phyloP scores from a whole-genome alignment of 371 early-diverging fungal species.

The Mortierella polycephala region DNA sequence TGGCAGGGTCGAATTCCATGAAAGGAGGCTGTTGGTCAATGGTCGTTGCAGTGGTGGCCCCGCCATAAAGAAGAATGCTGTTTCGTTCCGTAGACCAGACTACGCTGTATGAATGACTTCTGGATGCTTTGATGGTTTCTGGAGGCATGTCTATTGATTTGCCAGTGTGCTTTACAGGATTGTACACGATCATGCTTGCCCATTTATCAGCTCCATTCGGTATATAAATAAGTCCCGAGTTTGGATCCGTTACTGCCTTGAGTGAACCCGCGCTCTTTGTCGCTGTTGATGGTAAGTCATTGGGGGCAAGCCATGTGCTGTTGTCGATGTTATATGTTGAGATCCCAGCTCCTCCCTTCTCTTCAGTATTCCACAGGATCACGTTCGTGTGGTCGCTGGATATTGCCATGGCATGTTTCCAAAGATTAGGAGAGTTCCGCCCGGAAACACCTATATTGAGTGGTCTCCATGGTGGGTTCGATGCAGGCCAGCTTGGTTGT shows the following conservation, averaged over 20 bases:
- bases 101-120: not conserved
- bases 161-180: not conserved
- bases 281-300: not conserved
- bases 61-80: conserved; percentile 8
- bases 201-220: not conserved
- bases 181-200: not conserved
- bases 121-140: not conserved
- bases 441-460: not conserved
- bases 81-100: conserved; percentile 3
- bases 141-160: not conserved
- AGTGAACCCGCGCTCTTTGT: not conserved
- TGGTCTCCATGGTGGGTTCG: conserved; percentile 9
- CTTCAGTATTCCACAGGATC: not conserved
- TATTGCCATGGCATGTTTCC: conserved; percentile 2
- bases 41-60: not conserved
- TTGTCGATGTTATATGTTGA: not conserved
- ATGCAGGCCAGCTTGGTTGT: conserved; percentile 3
- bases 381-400: not conserved
- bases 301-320: not conserved
- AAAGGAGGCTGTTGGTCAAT: too few species aligned
- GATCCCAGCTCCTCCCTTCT: not conserved
- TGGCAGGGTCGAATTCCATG: too few species aligned
- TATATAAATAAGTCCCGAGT: not conserved
- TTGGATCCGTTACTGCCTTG: not conserved
- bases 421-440: not conserved